Percentiles rank a stretch among this genome's conserved stretches.
Evolutionary conservation across 2,329 filamentous ascomycete genomes (phyloP).

Genomic region (Colletotrichum orbiculare): DNA sequence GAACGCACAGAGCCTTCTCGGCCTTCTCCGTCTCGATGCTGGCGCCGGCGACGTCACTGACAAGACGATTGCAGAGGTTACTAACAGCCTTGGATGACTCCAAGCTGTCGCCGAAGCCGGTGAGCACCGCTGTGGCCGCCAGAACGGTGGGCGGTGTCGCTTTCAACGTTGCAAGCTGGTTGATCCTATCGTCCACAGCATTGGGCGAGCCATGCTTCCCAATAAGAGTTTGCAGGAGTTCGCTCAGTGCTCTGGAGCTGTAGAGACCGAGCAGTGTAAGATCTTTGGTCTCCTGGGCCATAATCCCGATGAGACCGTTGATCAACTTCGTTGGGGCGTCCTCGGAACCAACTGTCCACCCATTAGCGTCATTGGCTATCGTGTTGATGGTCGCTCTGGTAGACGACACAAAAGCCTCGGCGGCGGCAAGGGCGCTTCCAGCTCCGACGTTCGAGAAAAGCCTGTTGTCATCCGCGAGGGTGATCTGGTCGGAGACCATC

Average conservation of each 20-base stretch:
- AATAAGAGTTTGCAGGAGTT: slow-evolving; percentile 59
- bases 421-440: slow-evolving; percentile 49
- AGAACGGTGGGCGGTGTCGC: slow-evolving; percentile 58
- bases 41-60: slow-evolving; percentile 69
- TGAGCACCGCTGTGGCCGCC: slow-evolving; percentile 60
- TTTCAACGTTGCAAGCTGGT: slow-evolving; percentile 59
- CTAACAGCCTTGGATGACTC: slow-evolving; percentile 59
- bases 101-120: slow-evolving; percentile 63
- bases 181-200: slow-evolving; percentile 59
- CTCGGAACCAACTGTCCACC: slow-evolving; percentile 52
- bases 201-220: slow-evolving; percentile 59
- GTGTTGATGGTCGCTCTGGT: slow-evolving; percentile 51
- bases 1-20: slow-evolving; percentile 57
- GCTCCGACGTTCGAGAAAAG: slow-evolving; percentile 58
- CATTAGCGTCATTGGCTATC: slow-evolving; percentile 46
- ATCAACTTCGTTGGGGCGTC: slow-evolving; percentile 50
- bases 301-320: slow-evolving; percentile 54
- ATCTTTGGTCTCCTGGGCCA: slow-evolving; percentile 56
- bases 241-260: slow-evolving; percentile 62
- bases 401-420: slow-evolving; percentile 56
- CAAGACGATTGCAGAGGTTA: slow-evolving; percentile 68
- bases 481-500: slow-evolving; percentile 66
- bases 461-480: slow-evolving; percentile 53
- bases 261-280: slow-evolving; percentile 61
- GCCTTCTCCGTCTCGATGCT: slow-evolving; percentile 55